Conservation (phyloP, 2,329 filamentous ascomycete genomes). For the Verticillium dahliae region DNA sequence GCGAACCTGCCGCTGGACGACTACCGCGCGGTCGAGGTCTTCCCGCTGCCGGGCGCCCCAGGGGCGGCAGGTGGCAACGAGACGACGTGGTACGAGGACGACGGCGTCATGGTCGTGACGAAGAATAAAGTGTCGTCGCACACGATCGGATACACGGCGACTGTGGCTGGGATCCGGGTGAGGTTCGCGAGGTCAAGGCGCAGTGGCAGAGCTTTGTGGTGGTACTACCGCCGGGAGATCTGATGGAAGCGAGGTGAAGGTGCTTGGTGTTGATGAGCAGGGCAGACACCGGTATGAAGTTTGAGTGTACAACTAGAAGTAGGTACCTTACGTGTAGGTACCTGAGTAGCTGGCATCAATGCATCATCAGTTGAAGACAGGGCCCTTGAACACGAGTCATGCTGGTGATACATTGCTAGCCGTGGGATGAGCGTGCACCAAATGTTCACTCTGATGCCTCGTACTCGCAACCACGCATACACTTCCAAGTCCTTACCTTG, state of each 20-base stretch:
- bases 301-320: too few relatives aligned
- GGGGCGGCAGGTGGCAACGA: constrained; percentile 18
- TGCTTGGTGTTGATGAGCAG: constrained; percentile 13
- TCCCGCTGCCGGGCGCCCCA: constrained; percentile 22
- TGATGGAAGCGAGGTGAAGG: constrained; percentile 5
- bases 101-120: constrained; percentile 23
- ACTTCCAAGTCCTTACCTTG: too few relatives aligned
- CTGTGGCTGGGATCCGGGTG: constrained; percentile 15
- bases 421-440: too few relatives aligned
- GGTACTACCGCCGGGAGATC: constrained; percentile 18
- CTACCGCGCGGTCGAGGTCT: constrained; percentile 35
- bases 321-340: too few relatives aligned
- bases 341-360: too few relatives aligned
- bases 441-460: too few relatives aligned
- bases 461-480: too few relatives aligned
- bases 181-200: constrained; percentile 19
- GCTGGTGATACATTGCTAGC: too few relatives aligned
- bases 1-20: constrained; percentile 32
- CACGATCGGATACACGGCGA: constrained; percentile 18
- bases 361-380: too few relatives aligned
- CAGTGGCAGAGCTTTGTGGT: constrained; percentile 25
- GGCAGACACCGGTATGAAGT: constrained; percentile 16
- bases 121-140: constrained; percentile 26
- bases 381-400: too few relatives aligned
- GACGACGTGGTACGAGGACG: constrained; percentile 29